phyloP scores from a whole-genome alignment of 306 rosid species.

The Castanopsis chinensis region DNA sequence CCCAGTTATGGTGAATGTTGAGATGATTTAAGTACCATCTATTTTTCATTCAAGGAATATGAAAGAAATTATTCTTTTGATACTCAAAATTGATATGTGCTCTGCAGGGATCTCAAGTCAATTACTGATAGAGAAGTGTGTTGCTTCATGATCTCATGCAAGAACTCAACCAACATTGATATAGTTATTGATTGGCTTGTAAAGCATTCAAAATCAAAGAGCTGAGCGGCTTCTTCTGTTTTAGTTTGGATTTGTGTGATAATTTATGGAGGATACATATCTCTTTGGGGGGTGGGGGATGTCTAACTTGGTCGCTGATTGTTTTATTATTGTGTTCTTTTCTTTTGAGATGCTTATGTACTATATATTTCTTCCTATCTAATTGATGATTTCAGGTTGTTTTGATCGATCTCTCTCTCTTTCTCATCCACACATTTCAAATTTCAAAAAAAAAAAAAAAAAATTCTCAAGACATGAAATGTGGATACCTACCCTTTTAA shows the following conservation, averaged over 20 bases:
- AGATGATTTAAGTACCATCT: background rate
- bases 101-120: constrained; percentile 73
- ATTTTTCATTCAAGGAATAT: background rate
- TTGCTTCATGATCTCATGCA: constrained; percentile 96
- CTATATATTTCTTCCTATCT: constrained; percentile 2
- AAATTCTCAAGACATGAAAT: no score
- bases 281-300: constrained; percentile 41
- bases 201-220: constrained; percentile 93
- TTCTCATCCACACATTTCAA: background rate
- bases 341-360: constrained; percentile 19
- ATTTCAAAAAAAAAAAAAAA: no score
- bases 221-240: constrained; percentile 41
- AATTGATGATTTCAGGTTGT: background rate
- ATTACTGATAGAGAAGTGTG: constrained; percentile 89
- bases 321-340: constrained; percentile 24
- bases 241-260: constrained; percentile 33
- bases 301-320: constrained; percentile 48
- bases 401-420: background rate
- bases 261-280: constrained; percentile 34
- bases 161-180: constrained; percentile 89
- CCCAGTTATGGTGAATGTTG: background rate
- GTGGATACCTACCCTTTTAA: no score
- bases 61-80: background rate
- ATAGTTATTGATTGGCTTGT: constrained; percentile 89
- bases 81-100: constrained; percentile 18